A percentile compares a stretch with the other conserved stretches of the same genome.
These are phyloP conservation scores for Phytophthora pistaciae DNA, from an alignment of 352 stramenopile species.

Conservation along the genomic window DNA sequence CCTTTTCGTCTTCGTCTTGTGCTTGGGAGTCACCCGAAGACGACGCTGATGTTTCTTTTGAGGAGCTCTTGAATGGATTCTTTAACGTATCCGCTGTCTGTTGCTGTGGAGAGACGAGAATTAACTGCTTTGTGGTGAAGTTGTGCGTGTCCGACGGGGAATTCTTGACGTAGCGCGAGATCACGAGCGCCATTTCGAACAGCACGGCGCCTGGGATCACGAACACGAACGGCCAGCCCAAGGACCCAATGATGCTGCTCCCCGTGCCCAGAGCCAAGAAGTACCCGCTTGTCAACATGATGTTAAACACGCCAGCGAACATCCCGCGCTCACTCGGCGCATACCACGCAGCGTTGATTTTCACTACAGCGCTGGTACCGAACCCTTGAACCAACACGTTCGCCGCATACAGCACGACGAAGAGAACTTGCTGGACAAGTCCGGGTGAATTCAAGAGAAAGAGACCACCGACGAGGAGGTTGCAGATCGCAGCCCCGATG, in stretches of 20 bases:
- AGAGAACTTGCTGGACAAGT: conserved; percentile 43
- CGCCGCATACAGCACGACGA: conserved; percentile 59
- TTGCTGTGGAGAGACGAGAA: not conserved
- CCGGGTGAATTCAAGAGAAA: conserved; percentile 47
- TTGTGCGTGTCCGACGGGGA: conserved; percentile 47
- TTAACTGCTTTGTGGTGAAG: not conserved
- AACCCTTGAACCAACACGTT: conserved; percentile 77
- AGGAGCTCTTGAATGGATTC: not conserved
- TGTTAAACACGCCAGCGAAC: conserved; percentile 78
- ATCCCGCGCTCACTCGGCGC: conserved; percentile 58
- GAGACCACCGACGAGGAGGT: conserved; percentile 55
- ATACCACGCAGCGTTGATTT: conserved; percentile 80
- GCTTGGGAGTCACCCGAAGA: not conserved
- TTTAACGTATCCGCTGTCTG: not conserved
- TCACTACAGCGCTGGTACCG: conserved; percentile 72
- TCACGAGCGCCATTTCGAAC: conserved; percentile 53
- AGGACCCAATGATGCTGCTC: conserved; percentile 54
- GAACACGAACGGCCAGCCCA: conserved; percentile 71
- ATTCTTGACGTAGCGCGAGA: conserved; percentile 62
- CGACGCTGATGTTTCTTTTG: not conserved
- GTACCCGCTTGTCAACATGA: conserved; percentile 75
- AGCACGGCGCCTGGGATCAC: conserved; percentile 51
- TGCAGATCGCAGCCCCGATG: conserved; percentile 60
- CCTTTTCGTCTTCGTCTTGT: conserved; percentile 13
- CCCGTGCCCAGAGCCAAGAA: conserved; percentile 65